Conservation (phyloP, 768 basidiomycete species). For the Mycena epipterygia region DNA sequence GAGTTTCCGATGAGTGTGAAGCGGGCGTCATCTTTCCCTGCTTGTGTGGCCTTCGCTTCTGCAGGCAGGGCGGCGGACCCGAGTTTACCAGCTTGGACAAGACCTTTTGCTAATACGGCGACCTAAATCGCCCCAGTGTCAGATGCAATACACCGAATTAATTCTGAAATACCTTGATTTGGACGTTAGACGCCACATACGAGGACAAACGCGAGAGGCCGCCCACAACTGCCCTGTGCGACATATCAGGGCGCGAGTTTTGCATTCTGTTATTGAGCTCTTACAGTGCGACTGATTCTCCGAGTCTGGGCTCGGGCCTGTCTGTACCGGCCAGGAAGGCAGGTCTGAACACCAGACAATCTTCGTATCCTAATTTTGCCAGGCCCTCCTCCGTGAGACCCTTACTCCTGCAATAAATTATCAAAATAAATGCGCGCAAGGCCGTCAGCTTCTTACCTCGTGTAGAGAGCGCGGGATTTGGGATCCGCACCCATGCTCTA, state of each 20-base stretch:
- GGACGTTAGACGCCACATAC: no score
- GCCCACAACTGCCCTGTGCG: constrained; percentile 52
- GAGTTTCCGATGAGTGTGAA: constrained; percentile 73
- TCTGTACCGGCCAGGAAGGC: constrained; percentile 63
- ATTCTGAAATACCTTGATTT: constrained; percentile 57
- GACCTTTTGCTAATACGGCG: constrained; percentile 65
- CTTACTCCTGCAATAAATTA: constrained; percentile 66
- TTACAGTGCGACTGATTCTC: constrained; percentile 61
- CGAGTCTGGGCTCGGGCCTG: constrained; percentile 53
- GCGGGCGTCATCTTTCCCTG: constrained; percentile 49
- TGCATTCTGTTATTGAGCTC: constrained; percentile 29
- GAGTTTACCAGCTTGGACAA: constrained; percentile 65
- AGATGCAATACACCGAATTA: neutral
- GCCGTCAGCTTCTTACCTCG: constrained; percentile 52
- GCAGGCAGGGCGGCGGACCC: constrained; percentile 66
- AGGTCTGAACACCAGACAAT: constrained; percentile 81
- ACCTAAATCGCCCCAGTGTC: constrained; percentile 53
- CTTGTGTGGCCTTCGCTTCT: constrained; percentile 57
- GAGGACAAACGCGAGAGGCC: constrained; percentile 54
- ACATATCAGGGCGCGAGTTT: no score
- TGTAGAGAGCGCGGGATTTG: constrained; percentile 65
- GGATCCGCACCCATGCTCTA: constrained; percentile 66
- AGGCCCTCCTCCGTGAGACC: constrained; percentile 81
- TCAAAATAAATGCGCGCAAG: neutral
- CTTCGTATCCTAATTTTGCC: constrained; percentile 75